Percentiles rank a stretch among this genome's conserved stretches.
These are phyloP conservation scores for Penicillium alfredii DNA, from an alignment of 495 filamentous ascomycete species.

Conservation along the genomic window DNA sequence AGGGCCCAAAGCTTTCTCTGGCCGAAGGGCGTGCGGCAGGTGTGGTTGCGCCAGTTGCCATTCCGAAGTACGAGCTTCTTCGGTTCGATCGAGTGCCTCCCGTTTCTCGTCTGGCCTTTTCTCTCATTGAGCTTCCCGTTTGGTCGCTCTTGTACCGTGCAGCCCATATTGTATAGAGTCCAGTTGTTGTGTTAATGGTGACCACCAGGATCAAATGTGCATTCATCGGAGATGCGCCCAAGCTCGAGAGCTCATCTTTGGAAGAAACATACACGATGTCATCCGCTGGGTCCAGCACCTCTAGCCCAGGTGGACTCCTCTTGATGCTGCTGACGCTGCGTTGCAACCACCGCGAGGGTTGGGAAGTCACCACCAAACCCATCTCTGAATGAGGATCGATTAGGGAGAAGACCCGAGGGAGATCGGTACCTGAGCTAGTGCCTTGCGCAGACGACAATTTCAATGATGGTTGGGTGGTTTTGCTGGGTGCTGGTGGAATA, in stretches of 20 bases:
- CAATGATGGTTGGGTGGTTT: conserved; percentile 31
- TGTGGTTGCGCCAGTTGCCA: conserved; percentile 73
- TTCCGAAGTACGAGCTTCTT: conserved; percentile 80
- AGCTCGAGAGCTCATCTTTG: conserved; percentile 43
- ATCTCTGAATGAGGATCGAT: conserved; percentile 84
- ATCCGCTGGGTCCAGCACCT: conserved; percentile 60
- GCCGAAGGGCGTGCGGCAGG: conserved; percentile 52
- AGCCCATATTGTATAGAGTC: conserved; percentile 73
- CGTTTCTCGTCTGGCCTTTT: conserved; percentile 40
- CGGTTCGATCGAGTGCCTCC: conserved; percentile 58
- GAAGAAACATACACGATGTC: conserved; percentile 74
- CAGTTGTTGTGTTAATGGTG: conserved; percentile 68
- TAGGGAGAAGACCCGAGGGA: conserved; percentile 77
- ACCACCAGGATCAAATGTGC: conserved; percentile 67
- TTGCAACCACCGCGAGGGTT: conserved; percentile 30
- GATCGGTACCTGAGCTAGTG: conserved; percentile 44
- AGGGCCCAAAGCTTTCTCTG: conserved; percentile 54
- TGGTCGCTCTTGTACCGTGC: conserved; percentile 60
- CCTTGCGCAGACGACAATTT: conserved; percentile 21
- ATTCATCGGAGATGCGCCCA: conserved; percentile 8
- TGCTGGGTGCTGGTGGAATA: conserved; percentile 33
- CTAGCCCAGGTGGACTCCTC: conserved; percentile 32
- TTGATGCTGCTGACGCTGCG: conserved; percentile 23
- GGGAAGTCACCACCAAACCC: conserved; percentile 67
- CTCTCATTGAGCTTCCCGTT: conserved; percentile 43